Conservation (phyloP, 805 yeast species). For the Helenozyma baotianmanensis region DNA sequence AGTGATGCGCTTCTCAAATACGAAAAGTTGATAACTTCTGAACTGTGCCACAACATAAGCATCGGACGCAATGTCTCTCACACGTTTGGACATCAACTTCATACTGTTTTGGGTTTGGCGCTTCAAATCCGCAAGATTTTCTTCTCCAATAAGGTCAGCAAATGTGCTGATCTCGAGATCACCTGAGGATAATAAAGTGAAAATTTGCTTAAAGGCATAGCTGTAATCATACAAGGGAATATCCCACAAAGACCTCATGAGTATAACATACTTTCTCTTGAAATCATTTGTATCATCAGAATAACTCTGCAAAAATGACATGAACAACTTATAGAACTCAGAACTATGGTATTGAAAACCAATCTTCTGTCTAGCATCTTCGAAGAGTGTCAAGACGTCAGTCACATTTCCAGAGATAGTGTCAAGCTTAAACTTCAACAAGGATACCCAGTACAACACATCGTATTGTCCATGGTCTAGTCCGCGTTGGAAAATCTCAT, state of each 20-base stretch:
- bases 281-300: constrained; percentile 19
- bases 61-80: constrained; percentile 49
- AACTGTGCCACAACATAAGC: constrained; percentile 53
- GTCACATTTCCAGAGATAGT: constrained; percentile 25
- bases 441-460: constrained; percentile 48
- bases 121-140: constrained; percentile 12
- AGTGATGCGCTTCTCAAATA: constrained; percentile 45
- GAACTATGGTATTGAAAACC: constrained; percentile 51
- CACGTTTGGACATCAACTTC: constrained; percentile 28
- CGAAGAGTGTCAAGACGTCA: constrained; percentile 35
- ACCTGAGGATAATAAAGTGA: constrained; percentile 28
- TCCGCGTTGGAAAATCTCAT: constrained; percentile 19
- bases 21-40: constrained; percentile 44
- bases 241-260: constrained; percentile 49
- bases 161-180: constrained; percentile 9
- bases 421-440: constrained; percentile 37
- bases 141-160: constrained; percentile 15
- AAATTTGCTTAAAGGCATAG: constrained; percentile 38
- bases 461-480: constrained; percentile 40
- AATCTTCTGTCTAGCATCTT: constrained; percentile 42
- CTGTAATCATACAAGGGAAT: constrained; percentile 54
- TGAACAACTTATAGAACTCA: constrained; percentile 48
- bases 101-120: constrained; percentile 13
- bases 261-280: constrained; percentile 30
- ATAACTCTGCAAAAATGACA: constrained; percentile 37